These are phyloP conservation scores for Noccaea bulbosa DNA, from an alignment of 345 rosid species.

Conservation along the genomic window DNA sequence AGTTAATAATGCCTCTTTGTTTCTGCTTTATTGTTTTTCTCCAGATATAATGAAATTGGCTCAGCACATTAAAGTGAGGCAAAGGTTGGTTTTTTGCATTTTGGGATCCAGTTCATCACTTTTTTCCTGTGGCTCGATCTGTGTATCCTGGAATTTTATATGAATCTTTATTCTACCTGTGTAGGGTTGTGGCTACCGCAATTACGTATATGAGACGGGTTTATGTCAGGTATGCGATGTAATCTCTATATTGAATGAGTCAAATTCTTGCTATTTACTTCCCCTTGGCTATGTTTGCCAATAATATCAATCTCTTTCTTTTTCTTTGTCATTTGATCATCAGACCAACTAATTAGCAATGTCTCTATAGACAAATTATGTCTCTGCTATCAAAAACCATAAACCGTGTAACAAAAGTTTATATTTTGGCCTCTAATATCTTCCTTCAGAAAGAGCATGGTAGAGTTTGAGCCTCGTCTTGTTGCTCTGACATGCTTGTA, in stretches of 20 bases:
- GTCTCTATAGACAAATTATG: background rate
- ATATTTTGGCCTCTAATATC: background rate
- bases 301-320: background rate
- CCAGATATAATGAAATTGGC: conserved; percentile 83
- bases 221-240: conserved; percentile 61
- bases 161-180: conserved; percentile 30
- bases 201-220: conserved; percentile 92
- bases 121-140: background rate
- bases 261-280: background rate
- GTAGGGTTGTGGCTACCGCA: conserved; percentile 94
- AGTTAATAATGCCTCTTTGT: conserved; percentile 4
- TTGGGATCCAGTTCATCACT: conserved; percentile 5
- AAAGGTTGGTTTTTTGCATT: conserved; percentile 60
- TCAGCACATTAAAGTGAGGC: conserved; percentile 82
- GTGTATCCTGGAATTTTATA: background rate
- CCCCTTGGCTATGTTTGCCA: background rate
- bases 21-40: conserved; percentile 16
- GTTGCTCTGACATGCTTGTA: conserved; percentile 93
- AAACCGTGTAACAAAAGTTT: background rate
- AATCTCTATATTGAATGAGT: background rate
- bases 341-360: background rate
- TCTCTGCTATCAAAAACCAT: background rate
- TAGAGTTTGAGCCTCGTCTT: conserved; percentile 90
- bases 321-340: background rate
- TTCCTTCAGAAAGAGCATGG: conserved; percentile 72